Evolutionary conservation across 1,284 basidiomycete genomes (phyloP), one percentile per base, ranked within the genome.

Genomic region (Ustilago trichophora): DNA sequence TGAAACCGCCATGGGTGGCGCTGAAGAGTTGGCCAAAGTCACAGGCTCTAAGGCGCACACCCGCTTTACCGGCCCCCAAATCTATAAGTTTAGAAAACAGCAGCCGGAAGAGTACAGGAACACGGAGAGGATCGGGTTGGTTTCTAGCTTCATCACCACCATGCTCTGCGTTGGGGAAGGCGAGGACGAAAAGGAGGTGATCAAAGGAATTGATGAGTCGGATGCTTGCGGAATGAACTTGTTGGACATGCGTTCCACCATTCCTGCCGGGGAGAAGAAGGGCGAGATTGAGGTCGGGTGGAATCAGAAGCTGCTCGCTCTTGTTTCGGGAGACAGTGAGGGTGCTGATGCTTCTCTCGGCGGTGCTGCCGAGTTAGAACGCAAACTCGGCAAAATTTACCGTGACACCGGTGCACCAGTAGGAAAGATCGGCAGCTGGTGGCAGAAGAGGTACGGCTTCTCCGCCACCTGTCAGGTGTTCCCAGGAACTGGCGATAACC

Each of bases 161-260:
- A 82, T 95, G 27, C 88, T 94, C 76, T 83, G 83, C 49, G 80
- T 83, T 0, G 84, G 84, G 19, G 25, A 45, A 15, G 82, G 82
- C 46, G 74, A 83, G 31, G 82, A 63, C 18, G 47, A 33, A 21
- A 29, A 21, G 15, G 27, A 49, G 18, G 54, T 52, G 12, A 88
- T 90, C 7, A 88, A 90, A 53, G 89, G 91, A 65, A 86, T 80
- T 15, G 77, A 78, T 40, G 67, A 77, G 40, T 88, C 89, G 26
- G 92, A 94, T 80, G 92, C 91, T 2, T 92, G 91, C 76, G 92
- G 92, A 0, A 94, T 93, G 92, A 94, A 93, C 80, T 83, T 94
- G 37, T 84, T 83, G 79, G 80, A 83, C 65, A 70, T 75, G 58
- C 54, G 44, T 90, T 87, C 12, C 87, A 87, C 82, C 87, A 87